Percentiles rank a stretch among this genome's conserved stretches.
These are phyloP conservation scores for Pyronema omphalodes DNA, from an alignment of 495 filamentous ascomycete species.

Conservation along the genomic window DNA sequence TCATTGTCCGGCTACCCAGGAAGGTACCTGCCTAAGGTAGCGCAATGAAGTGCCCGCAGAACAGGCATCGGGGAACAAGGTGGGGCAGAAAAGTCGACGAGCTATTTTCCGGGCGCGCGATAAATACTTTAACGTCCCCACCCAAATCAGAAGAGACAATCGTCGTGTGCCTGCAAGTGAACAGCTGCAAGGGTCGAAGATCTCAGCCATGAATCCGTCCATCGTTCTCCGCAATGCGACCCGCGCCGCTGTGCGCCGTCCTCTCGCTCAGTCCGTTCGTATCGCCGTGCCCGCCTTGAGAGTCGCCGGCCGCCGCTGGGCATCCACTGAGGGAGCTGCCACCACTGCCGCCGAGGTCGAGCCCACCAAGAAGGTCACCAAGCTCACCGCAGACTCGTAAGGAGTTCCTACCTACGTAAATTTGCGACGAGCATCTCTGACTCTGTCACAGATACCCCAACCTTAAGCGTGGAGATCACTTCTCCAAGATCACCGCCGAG, in stretches of 20 bases:
- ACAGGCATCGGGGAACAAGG: background rate
- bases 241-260: constrained; percentile 5
- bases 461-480: constrained; percentile 58
- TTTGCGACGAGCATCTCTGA: background rate
- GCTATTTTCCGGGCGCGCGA: no score
- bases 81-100: background rate
- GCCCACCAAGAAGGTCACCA: constrained; percentile 32
- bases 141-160: background rate
- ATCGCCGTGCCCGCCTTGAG: background rate
- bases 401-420: constrained; percentile 8
- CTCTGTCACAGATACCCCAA: constrained; percentile 44
- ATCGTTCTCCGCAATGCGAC: constrained; percentile 11
- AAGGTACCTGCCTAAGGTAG: background rate
- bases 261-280: background rate
- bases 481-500: constrained; percentile 46
- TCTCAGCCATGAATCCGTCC: constrained; percentile 9
- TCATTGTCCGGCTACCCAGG: background rate
- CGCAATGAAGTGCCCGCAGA: background rate
- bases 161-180: no score
- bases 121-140: background rate
- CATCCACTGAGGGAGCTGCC: background rate
- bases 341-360: constrained; percentile 4
- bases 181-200: background rate
- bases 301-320: background rate
- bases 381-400: constrained; percentile 61